Conservation (phyloP, 148 eudicot species). For the Polygonum maritimum region DNA sequence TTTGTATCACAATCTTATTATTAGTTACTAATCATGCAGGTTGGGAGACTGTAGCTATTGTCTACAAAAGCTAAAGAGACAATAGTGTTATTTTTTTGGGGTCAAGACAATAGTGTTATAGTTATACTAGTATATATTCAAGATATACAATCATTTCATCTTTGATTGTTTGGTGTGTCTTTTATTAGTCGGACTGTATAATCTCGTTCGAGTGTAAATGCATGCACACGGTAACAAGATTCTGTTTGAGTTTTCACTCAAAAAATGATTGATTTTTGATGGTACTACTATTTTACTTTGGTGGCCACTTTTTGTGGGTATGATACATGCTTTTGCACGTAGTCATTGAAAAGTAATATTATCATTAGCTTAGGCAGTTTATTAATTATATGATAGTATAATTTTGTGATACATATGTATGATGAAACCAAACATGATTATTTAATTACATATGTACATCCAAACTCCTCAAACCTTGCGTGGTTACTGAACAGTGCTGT, state of each 20-base stretch:
- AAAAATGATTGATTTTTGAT: not conserved
- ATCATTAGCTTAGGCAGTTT: not conserved
- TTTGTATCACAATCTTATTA: not conserved
- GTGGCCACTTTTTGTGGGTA: not conserved
- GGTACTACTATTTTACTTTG: not conserved
- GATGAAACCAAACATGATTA: not conserved
- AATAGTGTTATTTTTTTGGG: too few species aligned
- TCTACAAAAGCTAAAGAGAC: too few species aligned
- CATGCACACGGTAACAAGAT: not conserved
- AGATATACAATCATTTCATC: too few species aligned
- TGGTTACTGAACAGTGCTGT: not conserved
- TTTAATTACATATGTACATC: too few species aligned
- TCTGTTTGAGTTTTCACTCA: not conserved
- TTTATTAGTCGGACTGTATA: too few species aligned
- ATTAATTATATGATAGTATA: not conserved
- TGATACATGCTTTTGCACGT: not conserved
- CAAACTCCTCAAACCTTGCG: too few species aligned
- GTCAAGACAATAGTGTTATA: not conserved
- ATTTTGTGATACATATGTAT: not conserved
- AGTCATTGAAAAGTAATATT: not conserved
- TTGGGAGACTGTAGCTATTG: not conserved
- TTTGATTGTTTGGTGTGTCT: too few species aligned
- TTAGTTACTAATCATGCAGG: not conserved
- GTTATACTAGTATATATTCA: not conserved
- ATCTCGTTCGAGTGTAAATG: too few species aligned